Base-by-base conservation (phyloP, 441 rosid species). In the Erodium texanum region DNA sequence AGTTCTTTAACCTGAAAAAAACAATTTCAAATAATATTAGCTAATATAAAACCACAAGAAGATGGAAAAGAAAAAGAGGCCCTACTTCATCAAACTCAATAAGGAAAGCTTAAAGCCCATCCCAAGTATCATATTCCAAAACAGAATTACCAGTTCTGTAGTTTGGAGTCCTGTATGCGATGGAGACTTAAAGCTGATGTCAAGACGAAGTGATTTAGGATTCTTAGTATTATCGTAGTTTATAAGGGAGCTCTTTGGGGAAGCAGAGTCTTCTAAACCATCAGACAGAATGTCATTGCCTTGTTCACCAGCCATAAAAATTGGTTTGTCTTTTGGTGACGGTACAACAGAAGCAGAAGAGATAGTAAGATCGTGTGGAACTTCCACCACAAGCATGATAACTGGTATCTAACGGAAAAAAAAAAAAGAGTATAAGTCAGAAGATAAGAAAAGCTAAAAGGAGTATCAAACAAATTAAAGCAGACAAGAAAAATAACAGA, bases 91-190 rank as follows among this genome's bases (percentile, higher is more conserved):
- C 36, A 32, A 32, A 32, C 36, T 1, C 36, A 32, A 32, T 32
- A 32, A 2, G 36, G 3, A 32, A 62, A 22, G 36, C 27, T 18
- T 61, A 52, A 0, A 6, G 24, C 23, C 27, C n/a, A 20, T 65
- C 34, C 41, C 14, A 32, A 68, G n/a, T 24, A 32, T 22, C 62
- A 24, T 64, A 54, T n/a, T 8, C 66, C 27, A 63, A n/a, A n/a
- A 38, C 23, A 67, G 67, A 61, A 45, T 68, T 86, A 91, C 99
- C 92, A 94, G 81, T 74, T 89, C 87, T 12, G 99, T 89, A 71
- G 99, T 94, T 82, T 91, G 94, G 71, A 91, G 85, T 74, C 97
- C 99, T 48, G 97, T 94, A 79, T 94, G 99, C 16, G 97, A 94
- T 72, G 91, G 78, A 71, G 97, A 84, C 86, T 86, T 88, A 79